Evolutionary conservation across 2,329 filamentous ascomycete genomes (phyloP), one percentile per base, ranked within the genome.

Genomic region (Aureobasidium sp.): DNA sequence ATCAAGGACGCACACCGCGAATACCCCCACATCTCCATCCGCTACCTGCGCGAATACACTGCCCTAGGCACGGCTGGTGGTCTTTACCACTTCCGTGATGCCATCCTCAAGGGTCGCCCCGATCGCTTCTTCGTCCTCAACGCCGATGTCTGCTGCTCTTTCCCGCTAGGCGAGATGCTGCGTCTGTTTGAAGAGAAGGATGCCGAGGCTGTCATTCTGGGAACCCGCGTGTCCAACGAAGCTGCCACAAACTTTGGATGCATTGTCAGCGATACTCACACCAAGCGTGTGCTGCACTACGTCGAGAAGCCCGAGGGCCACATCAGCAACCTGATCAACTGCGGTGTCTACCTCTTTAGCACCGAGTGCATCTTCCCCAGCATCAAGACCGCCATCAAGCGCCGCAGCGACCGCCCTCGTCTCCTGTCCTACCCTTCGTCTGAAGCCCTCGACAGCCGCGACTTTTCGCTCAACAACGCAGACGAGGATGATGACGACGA

Each of bases 291-390:
- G 48, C 86, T 97, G 64, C 94, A 99, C 80, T 97, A 99, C 78
- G 94, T 99, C 74, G 94, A 97, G 83, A 97, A 97, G 81, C 94
- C 94, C 67, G 93, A 99, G 77, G 91, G 89, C 61, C 90, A 96
- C 77, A 97, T 99, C 77, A 95, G 90, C 72, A 97, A 97, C 79
- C 82, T 99, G 68, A 99, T 99, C 83, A 99, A 97, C 82, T 97
- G 94, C 76, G 94, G 94, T 70, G 92, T 99, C 71, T 99, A 97
- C 79, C 90, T 97, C 70, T 99, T 99, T 77, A 85, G 89, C 66
- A 94, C 92, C 66, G 91, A 97, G 68, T 90, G 88, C 75, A 96
- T 97, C 79, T 97, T 97, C 84, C 93, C 93, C 66, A 90, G 90
- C 68, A 97, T 99, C 75, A 88, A 88, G 73, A 90, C 83, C 67